phyloP scores from a whole-genome alignment of 2,329 filamentous ascomycete genomes.

The Helicocarpus griseus region DNA sequence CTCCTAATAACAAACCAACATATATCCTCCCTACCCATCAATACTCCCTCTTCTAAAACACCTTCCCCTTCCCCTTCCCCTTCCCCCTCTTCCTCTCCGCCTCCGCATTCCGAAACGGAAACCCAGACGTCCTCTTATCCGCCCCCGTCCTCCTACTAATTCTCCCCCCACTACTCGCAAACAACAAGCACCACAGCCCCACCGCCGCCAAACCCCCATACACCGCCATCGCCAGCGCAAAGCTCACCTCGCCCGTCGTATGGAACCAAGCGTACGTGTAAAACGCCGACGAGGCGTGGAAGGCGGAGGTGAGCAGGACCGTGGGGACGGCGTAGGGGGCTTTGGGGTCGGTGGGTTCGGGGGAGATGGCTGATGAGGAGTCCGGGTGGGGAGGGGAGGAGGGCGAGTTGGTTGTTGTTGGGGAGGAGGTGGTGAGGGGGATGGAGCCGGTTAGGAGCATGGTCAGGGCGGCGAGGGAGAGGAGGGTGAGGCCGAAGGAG shows the following conservation, averaged over 20 bases:
- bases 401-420: slow-evolving; percentile 35
- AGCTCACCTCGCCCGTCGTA: slow-evolving; percentile 46
- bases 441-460: slow-evolving; percentile 62
- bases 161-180: slow-evolving; percentile 46
- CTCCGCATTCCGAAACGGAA: slow-evolving; percentile 54
- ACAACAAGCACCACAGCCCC: slow-evolving; percentile 56
- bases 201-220: slow-evolving; percentile 50
- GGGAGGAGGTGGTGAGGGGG: slow-evolving; percentile 44
- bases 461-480: slow-evolving; percentile 54
- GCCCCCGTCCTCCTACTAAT: slow-evolving; percentile 55
- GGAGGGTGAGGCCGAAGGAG: slow-evolving; percentile 56
- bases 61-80: slow-evolving; percentile 2
- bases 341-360: slow-evolving; percentile 37
- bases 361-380: slow-evolving; percentile 32
- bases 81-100: slow-evolving; percentile 43
- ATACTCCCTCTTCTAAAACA: neutral
- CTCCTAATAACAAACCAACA: neutral
- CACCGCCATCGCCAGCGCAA: slow-evolving; percentile 50
- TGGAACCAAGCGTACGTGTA: slow-evolving; percentile 61
- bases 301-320: slow-evolving; percentile 54
- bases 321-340: slow-evolving; percentile 58
- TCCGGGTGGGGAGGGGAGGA: too few species aligned
- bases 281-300: slow-evolving; percentile 54
- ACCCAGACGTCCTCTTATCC: slow-evolving; percentile 57
- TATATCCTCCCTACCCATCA: neutral